These are phyloP conservation scores for Quercus variabilis DNA, from an alignment of 306 rosid genomes.

Conservation along the genomic window DNA sequence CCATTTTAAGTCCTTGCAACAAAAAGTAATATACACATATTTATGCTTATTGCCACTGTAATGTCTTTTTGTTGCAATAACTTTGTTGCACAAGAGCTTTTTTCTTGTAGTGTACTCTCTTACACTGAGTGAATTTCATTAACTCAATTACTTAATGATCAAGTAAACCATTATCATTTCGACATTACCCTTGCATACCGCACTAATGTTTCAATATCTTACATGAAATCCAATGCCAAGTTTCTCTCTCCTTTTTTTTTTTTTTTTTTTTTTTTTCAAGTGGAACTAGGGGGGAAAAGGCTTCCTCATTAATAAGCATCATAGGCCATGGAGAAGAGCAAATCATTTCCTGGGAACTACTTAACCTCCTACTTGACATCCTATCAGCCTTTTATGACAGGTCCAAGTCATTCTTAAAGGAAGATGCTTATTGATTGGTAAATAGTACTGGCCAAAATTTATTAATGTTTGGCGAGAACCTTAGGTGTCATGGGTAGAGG, in stretches of 20 bases:
- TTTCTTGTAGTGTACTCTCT: not conserved
- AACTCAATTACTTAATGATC: not conserved
- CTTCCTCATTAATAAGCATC: not conserved
- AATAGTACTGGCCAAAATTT: no score
- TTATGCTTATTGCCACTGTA: no score
- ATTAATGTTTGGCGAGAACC: no score
- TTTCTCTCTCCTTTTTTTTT: not conserved
- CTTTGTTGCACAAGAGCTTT: no score
- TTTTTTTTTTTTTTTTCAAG: not conserved
- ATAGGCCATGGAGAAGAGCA: constrained; percentile 50
- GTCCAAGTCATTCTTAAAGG: not conserved
- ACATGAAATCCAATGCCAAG: not conserved
- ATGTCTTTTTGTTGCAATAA: no score
- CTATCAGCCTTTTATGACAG: constrained; percentile 40
- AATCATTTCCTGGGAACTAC: constrained; percentile 38
- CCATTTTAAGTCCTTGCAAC: no score
- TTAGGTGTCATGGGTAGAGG: no score
- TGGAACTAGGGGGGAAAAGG: not conserved
- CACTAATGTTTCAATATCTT: not conserved
- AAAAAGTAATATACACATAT: no score
- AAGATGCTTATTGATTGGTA: no score
- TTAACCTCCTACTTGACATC: not conserved
- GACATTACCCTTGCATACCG: not conserved
- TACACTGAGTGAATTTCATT: not conserved
- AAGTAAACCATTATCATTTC: not conserved